phyloP scores from a whole-genome alignment of 148 eudicot genomes.

The Vaccinium darrowii region DNA sequence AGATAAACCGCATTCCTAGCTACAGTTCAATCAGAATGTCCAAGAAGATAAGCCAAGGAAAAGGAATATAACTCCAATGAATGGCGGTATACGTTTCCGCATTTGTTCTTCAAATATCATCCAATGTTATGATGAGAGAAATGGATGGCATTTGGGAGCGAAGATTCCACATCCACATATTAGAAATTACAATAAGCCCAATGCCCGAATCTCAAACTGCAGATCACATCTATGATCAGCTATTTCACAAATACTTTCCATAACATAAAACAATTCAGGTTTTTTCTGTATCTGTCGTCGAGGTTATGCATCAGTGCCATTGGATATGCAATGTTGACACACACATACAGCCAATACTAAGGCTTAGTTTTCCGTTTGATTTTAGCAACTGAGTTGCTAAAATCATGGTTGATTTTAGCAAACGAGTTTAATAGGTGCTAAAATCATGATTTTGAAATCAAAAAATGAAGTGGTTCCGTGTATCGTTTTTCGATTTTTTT shows the following conservation, averaged over 20 bases:
- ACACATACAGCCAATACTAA: not conserved
- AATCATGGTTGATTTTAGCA: too few relatives aligned
- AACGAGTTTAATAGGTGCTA: too few relatives aligned
- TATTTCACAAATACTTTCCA: not conserved
- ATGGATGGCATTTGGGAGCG: not conserved
- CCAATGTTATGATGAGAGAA: not conserved
- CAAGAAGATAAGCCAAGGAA: not conserved
- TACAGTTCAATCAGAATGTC: not conserved
- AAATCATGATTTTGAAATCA: too few relatives aligned
- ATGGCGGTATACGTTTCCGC: not conserved
- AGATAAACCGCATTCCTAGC: not conserved
- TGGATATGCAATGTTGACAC: not conserved
- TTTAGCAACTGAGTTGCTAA: too few relatives aligned
- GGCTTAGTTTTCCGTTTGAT: too few relatives aligned
- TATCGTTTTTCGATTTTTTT: too few relatives aligned
- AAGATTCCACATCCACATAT: not conserved
- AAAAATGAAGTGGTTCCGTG: too few relatives aligned
- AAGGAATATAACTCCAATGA: not conserved
- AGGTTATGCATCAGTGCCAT: not conserved
- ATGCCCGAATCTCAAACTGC: not conserved
- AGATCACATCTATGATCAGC: not conserved
- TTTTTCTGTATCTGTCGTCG: not conserved
- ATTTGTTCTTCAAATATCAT: not conserved
- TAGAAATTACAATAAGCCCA: not conserved
- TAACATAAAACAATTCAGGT: not conserved